These are phyloP conservation scores for Leccinum variicolor DNA, from an alignment of 768 basidiomycete species.

Conservation along the genomic window DNA sequence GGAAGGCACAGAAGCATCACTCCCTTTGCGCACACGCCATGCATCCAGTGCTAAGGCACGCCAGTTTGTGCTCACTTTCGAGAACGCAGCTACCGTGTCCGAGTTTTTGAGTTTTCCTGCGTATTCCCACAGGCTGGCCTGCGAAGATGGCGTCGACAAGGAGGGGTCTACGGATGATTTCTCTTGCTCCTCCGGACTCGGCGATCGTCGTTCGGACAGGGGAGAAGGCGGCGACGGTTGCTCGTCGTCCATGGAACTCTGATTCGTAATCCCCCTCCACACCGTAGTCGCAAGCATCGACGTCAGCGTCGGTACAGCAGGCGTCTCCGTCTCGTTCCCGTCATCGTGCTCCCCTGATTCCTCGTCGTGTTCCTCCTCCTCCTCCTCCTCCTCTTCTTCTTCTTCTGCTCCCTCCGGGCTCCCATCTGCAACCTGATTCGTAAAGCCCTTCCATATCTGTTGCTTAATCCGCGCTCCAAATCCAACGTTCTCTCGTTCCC, in stretches of 20 bases:
- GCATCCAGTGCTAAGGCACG: constrained; percentile 52
- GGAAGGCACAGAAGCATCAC: constrained; percentile 4
- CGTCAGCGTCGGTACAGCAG: constrained; percentile 37
- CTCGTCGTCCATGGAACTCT: constrained; percentile 66
- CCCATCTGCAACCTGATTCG: constrained; percentile 44
- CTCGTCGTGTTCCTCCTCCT: constrained; percentile 26
- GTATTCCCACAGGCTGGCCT: constrained; percentile 59
- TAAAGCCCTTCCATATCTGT: constrained; percentile 67
- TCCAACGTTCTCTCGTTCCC: constrained; percentile 35
- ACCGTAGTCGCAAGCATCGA: constrained; percentile 59
- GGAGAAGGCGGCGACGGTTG: constrained; percentile 40
- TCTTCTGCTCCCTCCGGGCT: constrained; percentile 26
- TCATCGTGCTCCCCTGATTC: constrained; percentile 34
- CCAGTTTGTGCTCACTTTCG: constrained; percentile 78
- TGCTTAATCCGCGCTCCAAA: constrained; percentile 56
- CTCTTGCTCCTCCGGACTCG: constrained; percentile 18
- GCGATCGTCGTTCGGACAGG: constrained; percentile 27
- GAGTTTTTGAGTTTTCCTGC: constrained; percentile 74
- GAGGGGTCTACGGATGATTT: constrained; percentile 12
- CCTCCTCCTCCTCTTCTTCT: constrained; percentile 34
- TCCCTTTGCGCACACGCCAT: constrained; percentile 26
- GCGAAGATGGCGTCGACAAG: constrained; percentile 21
- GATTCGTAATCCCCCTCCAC: constrained; percentile 77
- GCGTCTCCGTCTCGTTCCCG: constrained; percentile 45
- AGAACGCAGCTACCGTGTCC: constrained; percentile 62